Evolutionary conservation across 306 rosid genomes (phyloP), one percentile per base, ranked within the genome.

Genomic region (Alnus rubra): DNA sequence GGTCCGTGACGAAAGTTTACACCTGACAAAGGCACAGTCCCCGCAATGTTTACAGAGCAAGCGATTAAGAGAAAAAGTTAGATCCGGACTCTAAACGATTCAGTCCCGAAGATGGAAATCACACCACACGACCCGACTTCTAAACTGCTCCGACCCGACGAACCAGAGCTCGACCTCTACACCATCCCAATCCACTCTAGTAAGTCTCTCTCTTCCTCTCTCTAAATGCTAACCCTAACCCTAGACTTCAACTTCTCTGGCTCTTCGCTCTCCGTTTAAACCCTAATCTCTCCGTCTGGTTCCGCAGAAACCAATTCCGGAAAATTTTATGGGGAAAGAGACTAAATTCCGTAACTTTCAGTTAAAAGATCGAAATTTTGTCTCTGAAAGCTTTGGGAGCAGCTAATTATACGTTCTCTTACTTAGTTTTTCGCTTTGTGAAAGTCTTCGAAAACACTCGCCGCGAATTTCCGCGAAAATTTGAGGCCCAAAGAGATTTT

Each of bases 141-240:
- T 64, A 82, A 81, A 14, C 88, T 74, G 87, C 82, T 67, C 84
- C 83, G 81, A 76, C 78, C 85, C 78, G 92, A 89, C 5, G 97
- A 87, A 82, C 94, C 95, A 59, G 97, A 95, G 84, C 88, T 91
- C 82, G 98, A 95, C 73, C 96, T 95, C 84, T 95, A 92, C 92
- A 85, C 98, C 74, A 95, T 95, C 47, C 98, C 98, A 75, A 83
- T 89, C 79, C 88, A 86, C 80, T 90, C 98, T n/a, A 79, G 98
- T 95, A 95, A 91, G 89, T 84, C 8, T 48, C 48, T 13, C 78
- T 47, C 37, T 70, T 51, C 52, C 5, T 44, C 28, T 18, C 71
- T 9, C 33, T 5, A 55, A 82, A 23, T 23, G 28, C 28, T 23
- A 23, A 79, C 79, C 79, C 81, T 67, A 67, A 67, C 30, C 42